Evolutionary conservation across 2,329 filamentous ascomycete species (phyloP).

Genomic region (Colletotrichum camelliae): DNA sequence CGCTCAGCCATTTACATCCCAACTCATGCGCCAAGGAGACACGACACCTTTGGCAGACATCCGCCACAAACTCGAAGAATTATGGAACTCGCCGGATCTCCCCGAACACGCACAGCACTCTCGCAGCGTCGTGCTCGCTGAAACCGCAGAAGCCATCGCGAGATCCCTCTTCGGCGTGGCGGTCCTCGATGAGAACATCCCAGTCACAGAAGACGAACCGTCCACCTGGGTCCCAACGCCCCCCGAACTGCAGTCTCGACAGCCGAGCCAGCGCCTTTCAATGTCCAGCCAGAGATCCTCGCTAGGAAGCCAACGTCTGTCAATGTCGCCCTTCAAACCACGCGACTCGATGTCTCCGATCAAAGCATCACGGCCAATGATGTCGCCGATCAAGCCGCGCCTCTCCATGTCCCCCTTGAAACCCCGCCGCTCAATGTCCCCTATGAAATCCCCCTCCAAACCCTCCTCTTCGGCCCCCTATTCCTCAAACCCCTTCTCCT

Average conservation of each 20-base stretch:
- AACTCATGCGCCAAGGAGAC: neutral
- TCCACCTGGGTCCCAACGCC: constrained; percentile 14
- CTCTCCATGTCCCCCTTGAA: constrained; percentile 5
- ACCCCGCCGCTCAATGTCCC: neutral
- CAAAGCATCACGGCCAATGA: neutral
- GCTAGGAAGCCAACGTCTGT: neutral
- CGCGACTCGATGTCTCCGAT: neutral
- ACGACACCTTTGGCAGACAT: constrained; percentile 3
- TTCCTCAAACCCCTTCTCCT: neutral
- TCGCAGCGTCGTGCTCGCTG: constrained; percentile 14
- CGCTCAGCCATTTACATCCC: constrained; percentile 3
- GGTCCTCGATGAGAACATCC: constrained; percentile 15
- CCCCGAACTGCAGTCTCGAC: neutral
- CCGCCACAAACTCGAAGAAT: constrained; percentile 6
- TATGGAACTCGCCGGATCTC: neutral
- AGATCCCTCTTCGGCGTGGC: constrained; percentile 15
- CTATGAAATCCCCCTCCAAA: neutral
- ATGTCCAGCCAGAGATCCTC: neutral
- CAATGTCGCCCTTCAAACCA: neutral
- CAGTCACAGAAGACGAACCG: neutral
- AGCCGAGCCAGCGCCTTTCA: neutral
- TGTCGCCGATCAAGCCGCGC: constrained; percentile 11
- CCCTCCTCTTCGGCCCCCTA: neutral
- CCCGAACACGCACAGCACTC: constrained; percentile 1
- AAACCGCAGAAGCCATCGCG: constrained; percentile 19